Evolutionary conservation across 2,329 filamentous ascomycete species (phyloP).

Genomic region (Biscogniauxia sp.): DNA sequence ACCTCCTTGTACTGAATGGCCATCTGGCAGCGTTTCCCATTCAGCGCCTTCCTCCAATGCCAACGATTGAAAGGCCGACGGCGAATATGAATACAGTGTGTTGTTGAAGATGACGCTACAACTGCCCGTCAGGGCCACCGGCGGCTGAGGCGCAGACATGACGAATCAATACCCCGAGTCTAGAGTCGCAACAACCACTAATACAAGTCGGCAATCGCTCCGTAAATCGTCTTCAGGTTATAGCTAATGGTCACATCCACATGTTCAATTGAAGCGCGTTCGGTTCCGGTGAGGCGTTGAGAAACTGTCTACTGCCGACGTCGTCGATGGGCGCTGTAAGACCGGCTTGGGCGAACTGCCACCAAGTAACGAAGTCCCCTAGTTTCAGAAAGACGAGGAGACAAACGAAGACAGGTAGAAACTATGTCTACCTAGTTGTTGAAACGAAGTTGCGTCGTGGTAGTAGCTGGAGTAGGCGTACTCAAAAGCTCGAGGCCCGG

Average conservation of each 20-base stretch:
- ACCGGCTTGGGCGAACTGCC: neutral
- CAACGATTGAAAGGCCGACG: constrained; percentile 72
- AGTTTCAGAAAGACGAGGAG: neutral
- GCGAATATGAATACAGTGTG: constrained; percentile 80
- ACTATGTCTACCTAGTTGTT: neutral
- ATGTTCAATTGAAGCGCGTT: constrained; percentile 17
- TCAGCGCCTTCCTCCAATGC: constrained; percentile 63
- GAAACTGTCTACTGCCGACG: neutral
- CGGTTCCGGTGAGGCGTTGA: no score
- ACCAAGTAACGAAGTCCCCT: neutral
- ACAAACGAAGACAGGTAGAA: neutral
- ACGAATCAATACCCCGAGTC: constrained; percentile 20
- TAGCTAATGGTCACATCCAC: constrained; percentile 20
- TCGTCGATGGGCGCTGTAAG: neutral
- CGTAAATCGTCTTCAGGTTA: constrained; percentile 11
- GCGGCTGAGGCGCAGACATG: constrained; percentile 73
- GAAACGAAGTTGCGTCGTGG: neutral
- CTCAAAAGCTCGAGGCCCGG: constrained; percentile 32
- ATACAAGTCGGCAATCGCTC: constrained; percentile 1
- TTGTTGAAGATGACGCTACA: constrained; percentile 81
- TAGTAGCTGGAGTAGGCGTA: constrained; percentile 6
- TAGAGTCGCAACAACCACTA: constrained; percentile 5
- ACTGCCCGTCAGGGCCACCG: constrained; percentile 67
- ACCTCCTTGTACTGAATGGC: constrained; percentile 69
- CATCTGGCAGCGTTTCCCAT: constrained; percentile 67